phyloP scores from a whole-genome alignment of 1,284 basidiomycete species.

The Trichosporon sp. region DNA sequence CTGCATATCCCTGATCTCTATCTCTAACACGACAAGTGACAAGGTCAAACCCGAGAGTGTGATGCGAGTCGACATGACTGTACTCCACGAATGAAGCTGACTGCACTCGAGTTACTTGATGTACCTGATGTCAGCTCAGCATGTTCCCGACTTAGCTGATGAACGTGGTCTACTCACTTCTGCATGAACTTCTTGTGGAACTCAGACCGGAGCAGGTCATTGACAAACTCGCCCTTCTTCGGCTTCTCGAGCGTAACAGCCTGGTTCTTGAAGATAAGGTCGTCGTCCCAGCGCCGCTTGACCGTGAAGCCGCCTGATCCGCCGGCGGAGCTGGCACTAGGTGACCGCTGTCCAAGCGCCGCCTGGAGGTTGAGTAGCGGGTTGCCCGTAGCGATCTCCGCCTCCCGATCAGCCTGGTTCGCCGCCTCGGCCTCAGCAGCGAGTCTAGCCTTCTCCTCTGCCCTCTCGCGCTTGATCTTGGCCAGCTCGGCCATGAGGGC shows the following conservation, averaged over 20 bases:
- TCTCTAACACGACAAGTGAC: background rate
- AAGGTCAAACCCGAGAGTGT: background rate
- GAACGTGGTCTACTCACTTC: too few species aligned
- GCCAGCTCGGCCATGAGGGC: conserved; percentile 86
- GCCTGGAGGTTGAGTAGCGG: conserved; percentile 82
- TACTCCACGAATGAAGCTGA: too few species aligned
- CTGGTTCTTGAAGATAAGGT: conserved; percentile 96
- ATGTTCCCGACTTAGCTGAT: too few species aligned
- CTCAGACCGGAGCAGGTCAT: conserved; percentile 83
- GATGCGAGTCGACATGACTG: background rate
- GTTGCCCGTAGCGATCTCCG: conserved; percentile 76
- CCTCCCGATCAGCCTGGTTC: conserved; percentile 64
- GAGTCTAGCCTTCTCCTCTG: conserved; percentile 76
- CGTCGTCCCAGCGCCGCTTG: conserved; percentile 91
- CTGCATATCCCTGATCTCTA: background rate
- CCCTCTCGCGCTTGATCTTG: conserved; percentile 89
- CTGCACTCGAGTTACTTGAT: too few species aligned
- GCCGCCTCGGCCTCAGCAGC: conserved; percentile 67
- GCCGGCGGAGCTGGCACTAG: conserved; percentile 15
- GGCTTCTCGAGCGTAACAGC: conserved; percentile 63
- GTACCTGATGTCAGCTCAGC: background rate
- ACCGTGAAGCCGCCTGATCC: conserved; percentile 60
- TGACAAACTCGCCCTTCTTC: conserved; percentile 76
- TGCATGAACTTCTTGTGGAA: conserved; percentile 60
- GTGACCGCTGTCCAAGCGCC: conserved; percentile 60